These are phyloP conservation scores for Drechslerella stenobrocha DNA, from an alignment of 2,329 filamentous ascomycete genomes.

Conservation along the genomic window DNA sequence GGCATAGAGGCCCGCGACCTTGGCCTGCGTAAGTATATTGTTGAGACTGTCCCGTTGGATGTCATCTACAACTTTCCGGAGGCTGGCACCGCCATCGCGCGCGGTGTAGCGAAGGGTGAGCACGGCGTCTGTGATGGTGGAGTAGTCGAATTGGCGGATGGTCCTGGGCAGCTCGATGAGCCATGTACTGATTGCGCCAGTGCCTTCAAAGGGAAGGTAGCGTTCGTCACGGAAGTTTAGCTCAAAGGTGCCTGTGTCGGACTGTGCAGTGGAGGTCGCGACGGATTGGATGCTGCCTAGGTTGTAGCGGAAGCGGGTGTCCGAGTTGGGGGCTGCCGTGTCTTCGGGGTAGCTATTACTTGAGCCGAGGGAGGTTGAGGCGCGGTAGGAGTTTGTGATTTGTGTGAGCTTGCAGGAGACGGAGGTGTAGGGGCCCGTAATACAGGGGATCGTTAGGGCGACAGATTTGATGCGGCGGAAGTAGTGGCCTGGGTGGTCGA, in stretches of 20 bases:
- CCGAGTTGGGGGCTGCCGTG: conserved; percentile 10
- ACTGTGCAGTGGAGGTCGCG: conserved; percentile 50
- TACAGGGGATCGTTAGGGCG: conserved; percentile 6
- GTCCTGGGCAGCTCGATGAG: conserved; percentile 53
- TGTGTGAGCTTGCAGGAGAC: conserved; percentile 14
- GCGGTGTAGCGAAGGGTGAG: conserved; percentile 55
- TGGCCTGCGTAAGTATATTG: neutral
- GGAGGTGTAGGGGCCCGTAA: conserved; percentile 12
- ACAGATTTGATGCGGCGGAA: conserved; percentile 10
- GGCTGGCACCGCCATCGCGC: conserved; percentile 53
- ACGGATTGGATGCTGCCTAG: conserved; percentile 52
- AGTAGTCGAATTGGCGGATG: conserved; percentile 54
- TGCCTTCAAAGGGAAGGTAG: conserved; percentile 56
- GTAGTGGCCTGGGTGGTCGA: conserved; percentile 16
- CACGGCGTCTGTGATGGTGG: conserved; percentile 54
- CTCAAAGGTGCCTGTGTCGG: conserved; percentile 56
- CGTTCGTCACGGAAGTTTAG: conserved; percentile 53
- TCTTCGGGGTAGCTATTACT: conserved; percentile 4
- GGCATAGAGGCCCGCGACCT: neutral
- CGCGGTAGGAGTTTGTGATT: conserved; percentile 5
- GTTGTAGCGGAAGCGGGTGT: conserved; percentile 46
- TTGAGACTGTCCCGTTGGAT: conserved; percentile 2
- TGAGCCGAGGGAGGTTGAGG: neutral
- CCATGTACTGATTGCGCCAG: conserved; percentile 55
- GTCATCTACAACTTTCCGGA: conserved; percentile 38